Base-by-base conservation (phyloP, 164 flowering plant species). In the Umbilicus rupestris region DNA sequence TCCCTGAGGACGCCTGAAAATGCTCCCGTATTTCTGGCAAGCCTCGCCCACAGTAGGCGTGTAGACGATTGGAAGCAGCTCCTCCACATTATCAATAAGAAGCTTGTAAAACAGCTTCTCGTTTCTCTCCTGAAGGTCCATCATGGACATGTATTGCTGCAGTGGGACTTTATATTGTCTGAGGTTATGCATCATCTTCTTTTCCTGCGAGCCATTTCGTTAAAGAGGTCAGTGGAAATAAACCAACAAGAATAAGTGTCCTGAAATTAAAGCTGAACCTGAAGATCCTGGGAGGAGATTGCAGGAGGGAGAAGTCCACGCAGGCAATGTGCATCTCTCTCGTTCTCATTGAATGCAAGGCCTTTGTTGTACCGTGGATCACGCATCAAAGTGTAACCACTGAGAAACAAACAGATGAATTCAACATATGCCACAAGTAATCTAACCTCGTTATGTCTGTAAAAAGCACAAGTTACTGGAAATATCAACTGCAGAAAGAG, bases 1-100 rank as follows among this genome's bases (percentile, higher is more conserved):
- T 69, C 92, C 97, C 83, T 88, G 94, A 35, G 97, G 92, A 16
- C 83, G 87, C 76, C 86, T 83, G 76, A 80, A 90, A 57, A 90
- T 87, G 86, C 90, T 84, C 8, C 92, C 92, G 67, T 86, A 90
- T 74, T 88, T 88, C 78, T 86, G 97, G 74, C 97, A 90, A 63
- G 94, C 97, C 75, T 90, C 97, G 28, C 94, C 97, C 65, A 90
- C 94, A 5, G 83, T 78, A 12, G 97, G 97, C n/a, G 97, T 90
- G 71, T 88, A 88, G 16, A 90, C 89, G 52, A 88, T 78, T 2
- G 94, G 97, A 9, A 90, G 88, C 69, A 90, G 63, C 67, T 90
- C 94, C 78, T 88, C 94, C 26, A 88, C 92, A 72, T 90, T 82
- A 62, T 88, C 87, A 26, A 90, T 79, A 5, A 90, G 85, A 72